Evolutionary conservation across 2,329 filamentous ascomycete genomes (phyloP).

Genomic region (Penicillium sp.): DNA sequence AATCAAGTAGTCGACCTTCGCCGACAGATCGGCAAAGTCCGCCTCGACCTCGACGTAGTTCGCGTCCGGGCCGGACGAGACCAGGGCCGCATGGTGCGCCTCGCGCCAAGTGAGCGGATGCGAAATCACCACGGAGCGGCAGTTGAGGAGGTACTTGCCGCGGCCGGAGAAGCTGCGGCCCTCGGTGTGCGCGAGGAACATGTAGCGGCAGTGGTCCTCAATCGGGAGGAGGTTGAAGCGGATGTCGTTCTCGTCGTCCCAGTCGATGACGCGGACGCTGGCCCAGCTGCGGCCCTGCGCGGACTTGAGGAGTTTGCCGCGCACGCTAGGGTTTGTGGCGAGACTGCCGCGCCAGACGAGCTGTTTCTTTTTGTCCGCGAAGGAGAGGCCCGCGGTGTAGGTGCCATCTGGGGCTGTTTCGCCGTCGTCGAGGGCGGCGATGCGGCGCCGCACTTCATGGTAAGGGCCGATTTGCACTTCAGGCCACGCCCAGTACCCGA

Average conservation of each 20-base stretch:
- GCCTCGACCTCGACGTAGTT: constrained; percentile 51
- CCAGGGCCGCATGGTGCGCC: constrained; percentile 49
- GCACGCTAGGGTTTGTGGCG: constrained; percentile 38
- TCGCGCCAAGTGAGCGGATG: constrained; percentile 51
- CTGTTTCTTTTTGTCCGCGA: constrained; percentile 44
- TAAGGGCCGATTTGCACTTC: constrained; percentile 48
- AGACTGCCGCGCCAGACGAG: constrained; percentile 51
- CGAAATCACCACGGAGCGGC: constrained; percentile 49
- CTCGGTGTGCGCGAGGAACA: constrained; percentile 55
- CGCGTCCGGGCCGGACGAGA: constrained; percentile 46
- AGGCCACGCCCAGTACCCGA: constrained; percentile 55
- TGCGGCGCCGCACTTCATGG: constrained; percentile 42
- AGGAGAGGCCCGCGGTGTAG: constrained; percentile 16
- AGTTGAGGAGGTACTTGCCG: constrained; percentile 55
- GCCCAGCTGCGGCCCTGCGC: constrained; percentile 47
- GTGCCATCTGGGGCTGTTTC: constrained; percentile 20
- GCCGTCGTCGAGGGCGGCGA: constrained; percentile 39
- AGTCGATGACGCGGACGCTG: constrained; percentile 44
- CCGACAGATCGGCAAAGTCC: constrained; percentile 57
- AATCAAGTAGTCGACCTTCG: constrained; percentile 45
- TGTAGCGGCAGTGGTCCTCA: constrained; percentile 55
- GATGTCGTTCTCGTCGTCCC: constrained; percentile 41
- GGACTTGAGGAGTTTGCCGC: constrained; percentile 40
- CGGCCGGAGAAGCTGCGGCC: constrained; percentile 55
- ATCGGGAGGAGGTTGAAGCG: constrained; percentile 48